phyloP scores from a whole-genome alignment of 352 stramenopile species.

The Globisporangium canariense region DNA sequence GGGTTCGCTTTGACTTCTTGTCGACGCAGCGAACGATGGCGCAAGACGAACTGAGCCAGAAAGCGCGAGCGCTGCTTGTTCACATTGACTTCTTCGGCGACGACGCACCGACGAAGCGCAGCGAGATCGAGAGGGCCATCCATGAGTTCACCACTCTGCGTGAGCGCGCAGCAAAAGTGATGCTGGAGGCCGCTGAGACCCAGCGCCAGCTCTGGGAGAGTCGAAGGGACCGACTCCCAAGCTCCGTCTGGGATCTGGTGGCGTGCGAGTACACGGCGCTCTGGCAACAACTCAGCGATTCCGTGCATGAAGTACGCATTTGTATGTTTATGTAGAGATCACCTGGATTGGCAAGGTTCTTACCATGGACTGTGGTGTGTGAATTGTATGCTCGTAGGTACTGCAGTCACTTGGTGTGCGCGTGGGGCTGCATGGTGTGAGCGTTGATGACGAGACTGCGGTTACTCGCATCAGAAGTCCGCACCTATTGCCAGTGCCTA shows the following conservation, averaged over 20 bases:
- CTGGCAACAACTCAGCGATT: slow-evolving; percentile 30
- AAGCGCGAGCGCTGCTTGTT: slow-evolving; percentile 31
- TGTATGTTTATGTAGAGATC: neutral
- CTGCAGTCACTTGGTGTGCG: neutral
- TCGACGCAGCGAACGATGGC: slow-evolving; percentile 42
- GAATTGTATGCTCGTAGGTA: neutral
- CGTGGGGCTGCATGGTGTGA: neutral
- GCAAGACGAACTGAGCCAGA: slow-evolving; percentile 34
- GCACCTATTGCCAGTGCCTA: neutral
- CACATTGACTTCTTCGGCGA: slow-evolving; percentile 56
- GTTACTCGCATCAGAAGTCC: neutral
- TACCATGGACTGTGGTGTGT: neutral
- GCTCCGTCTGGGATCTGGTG: slow-evolving; percentile 29
- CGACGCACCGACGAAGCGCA: slow-evolving; percentile 42
- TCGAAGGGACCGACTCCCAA: slow-evolving; percentile 26
- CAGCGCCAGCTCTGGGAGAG: slow-evolving; percentile 52
- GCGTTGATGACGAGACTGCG: neutral
- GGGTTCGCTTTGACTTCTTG: slow-evolving; percentile 48
- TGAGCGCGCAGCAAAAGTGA: slow-evolving; percentile 32
- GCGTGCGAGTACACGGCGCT: slow-evolving; percentile 37
- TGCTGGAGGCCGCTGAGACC: slow-evolving; percentile 42
- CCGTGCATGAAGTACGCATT: slow-evolving; percentile 33
- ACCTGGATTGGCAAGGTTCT: neutral
- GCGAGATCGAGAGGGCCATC: slow-evolving; percentile 54
- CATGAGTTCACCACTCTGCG: slow-evolving; percentile 44